These are phyloP conservation scores for Zygotorulaspora mrakii DNA, from an alignment of 1,139 yeast genomes.

Conservation along the genomic window DNA sequence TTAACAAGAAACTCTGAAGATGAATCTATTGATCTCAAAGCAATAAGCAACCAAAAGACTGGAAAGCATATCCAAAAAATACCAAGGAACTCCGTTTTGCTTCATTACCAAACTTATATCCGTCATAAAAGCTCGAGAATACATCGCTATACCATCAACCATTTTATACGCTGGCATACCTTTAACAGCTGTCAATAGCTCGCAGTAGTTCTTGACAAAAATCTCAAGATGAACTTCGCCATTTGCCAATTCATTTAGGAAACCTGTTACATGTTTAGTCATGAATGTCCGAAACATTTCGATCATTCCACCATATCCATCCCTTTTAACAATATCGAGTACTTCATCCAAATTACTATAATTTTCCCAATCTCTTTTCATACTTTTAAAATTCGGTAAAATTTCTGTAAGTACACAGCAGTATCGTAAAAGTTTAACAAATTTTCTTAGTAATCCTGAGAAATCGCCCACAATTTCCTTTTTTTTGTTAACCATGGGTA, in stretches of 20 bases:
- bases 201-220: constrained; percentile 18
- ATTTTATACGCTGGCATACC: constrained; percentile 20
- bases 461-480: constrained; percentile 55
- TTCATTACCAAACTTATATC: constrained; percentile 25
- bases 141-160: constrained; percentile 23
- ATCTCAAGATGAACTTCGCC: constrained; percentile 13
- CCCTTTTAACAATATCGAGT: constrained; percentile 22
- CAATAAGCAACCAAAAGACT: constrained; percentile 15
- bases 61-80: constrained; percentile 22
- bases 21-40: constrained; percentile 16
- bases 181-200: constrained; percentile 16
- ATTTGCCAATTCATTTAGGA: constrained; percentile 17
- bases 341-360: constrained; percentile 41
- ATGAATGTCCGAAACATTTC: constrained; percentile 19
- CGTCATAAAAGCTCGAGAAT: constrained; percentile 27
- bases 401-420: constrained; percentile 54
- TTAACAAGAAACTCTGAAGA: constrained; percentile 6
- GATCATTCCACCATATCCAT: constrained; percentile 16
- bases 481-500: constrained; percentile 49
- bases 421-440: constrained; percentile 57
- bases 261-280: constrained; percentile 12
- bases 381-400: constrained; percentile 44
- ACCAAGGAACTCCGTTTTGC: constrained; percentile 26
- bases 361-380: constrained; percentile 59
- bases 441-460: constrained; percentile 52